phyloP scores from a whole-genome alignment of 305 asterid genomes.

The Fraxinus sp. region DNA sequence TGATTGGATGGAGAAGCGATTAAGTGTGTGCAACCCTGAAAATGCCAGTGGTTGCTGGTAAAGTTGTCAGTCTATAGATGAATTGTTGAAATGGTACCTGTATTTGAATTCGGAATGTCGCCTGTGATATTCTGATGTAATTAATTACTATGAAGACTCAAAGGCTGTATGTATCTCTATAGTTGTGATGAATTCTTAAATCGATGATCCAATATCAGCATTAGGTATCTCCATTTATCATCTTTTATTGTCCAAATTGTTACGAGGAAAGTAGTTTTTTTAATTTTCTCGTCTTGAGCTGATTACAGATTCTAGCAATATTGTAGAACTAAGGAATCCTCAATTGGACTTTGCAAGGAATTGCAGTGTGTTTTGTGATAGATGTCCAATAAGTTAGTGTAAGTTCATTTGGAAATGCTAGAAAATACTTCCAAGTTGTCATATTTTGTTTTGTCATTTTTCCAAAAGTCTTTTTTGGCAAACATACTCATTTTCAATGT shows the following conservation, averaged over 20 bases:
- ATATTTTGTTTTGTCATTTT: too few relatives aligned
- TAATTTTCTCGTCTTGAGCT: neutral
- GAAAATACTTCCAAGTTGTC: too few relatives aligned
- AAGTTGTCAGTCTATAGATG: neutral
- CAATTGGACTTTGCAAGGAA: neutral
- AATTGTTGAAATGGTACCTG: slow-evolving; percentile 1
- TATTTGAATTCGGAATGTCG: neutral
- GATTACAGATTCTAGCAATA: neutral
- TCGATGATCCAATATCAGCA: neutral
- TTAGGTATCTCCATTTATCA: neutral
- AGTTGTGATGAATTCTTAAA: neutral
- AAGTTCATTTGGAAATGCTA: too few relatives aligned
- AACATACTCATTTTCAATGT: too few relatives aligned
- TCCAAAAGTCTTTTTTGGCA: too few relatives aligned
- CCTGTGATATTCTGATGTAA: neutral
- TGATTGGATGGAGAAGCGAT: slow-evolving; percentile 80
- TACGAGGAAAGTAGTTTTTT: neutral
- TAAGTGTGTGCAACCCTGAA: slow-evolving; percentile 29
- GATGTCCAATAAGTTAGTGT: neutral
- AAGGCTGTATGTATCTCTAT: neutral
- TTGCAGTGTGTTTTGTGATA: neutral
- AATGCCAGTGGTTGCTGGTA: slow-evolving; percentile 28
- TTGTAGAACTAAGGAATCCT: neutral
- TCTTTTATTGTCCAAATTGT: neutral
- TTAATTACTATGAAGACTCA: neutral